These are phyloP conservation scores for Parathielavia hyrcaniae DNA, from an alignment of 495 filamentous ascomycete genomes.

Conservation along the genomic window DNA sequence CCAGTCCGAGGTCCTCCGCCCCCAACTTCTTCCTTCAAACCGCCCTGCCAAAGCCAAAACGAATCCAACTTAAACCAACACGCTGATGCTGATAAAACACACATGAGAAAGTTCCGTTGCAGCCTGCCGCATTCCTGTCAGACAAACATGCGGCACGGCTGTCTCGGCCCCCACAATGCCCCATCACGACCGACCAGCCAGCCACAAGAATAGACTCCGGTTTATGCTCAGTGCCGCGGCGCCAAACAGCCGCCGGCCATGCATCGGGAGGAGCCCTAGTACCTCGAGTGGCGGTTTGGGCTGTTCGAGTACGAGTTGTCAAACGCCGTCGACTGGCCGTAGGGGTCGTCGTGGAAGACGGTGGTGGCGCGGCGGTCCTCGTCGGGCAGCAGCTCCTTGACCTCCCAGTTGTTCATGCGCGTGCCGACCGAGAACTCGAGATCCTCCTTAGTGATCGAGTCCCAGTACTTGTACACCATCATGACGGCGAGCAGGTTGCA, in stretches of 20 bases:
- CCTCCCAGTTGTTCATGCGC: conserved; percentile 95
- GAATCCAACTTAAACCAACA: conserved; percentile 15
- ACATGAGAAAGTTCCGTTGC: conserved; percentile 12
- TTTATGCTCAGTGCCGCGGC: background rate
- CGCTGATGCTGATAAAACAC: conserved; percentile 26
- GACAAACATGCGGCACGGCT: conserved; percentile 4
- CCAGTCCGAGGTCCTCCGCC: background rate
- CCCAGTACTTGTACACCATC: conserved; percentile 99
- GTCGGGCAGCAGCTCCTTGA: conserved; percentile 88
- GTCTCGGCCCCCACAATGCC: conserved; percentile 3
- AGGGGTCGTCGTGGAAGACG: conserved; percentile 62
- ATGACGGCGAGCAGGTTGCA: conserved; percentile 94
- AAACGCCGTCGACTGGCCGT: conserved; percentile 39
- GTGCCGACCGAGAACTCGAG: conserved; percentile 96
- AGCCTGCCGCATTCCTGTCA: conserved; percentile 2
- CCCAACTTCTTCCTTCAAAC: background rate
- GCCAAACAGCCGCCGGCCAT: background rate
- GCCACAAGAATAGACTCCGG: background rate
- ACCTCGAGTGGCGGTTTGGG: conserved; percentile 35
- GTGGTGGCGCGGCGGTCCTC: conserved; percentile 79
- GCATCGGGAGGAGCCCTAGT: background rate
- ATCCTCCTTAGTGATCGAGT: conserved; percentile 97
- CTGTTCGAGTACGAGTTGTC: conserved; percentile 41
- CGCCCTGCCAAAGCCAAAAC: conserved; percentile 12
- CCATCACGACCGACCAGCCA: background rate